Percentiles rank a stretch among this genome's conserved stretches.
Evolutionary conservation across 148 eudicot species (phyloP).

Genomic region (Camellia japonica): DNA sequence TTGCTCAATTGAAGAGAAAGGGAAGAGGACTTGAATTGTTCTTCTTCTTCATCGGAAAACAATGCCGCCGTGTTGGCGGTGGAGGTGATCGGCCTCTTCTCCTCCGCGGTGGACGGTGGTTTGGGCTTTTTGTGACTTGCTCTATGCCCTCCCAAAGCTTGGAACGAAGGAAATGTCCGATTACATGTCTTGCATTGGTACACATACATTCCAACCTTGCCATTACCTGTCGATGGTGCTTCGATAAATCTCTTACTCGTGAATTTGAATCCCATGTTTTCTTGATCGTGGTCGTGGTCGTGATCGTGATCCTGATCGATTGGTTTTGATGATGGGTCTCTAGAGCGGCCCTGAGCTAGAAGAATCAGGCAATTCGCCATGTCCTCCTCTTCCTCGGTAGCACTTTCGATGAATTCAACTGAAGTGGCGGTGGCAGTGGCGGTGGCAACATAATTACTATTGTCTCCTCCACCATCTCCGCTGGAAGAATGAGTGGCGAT

Average conservation of each 20-base stretch:
- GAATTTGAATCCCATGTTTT: constrained; percentile 5
- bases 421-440: not conserved
- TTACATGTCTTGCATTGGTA: constrained; percentile 64
- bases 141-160: constrained; percentile 63
- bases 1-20: constrained; percentile 19
- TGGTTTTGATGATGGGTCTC: not conserved
- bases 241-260: constrained; percentile 30
- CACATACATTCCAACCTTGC: constrained; percentile 36
- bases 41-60: constrained; percentile 26
- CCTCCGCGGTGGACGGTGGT: constrained; percentile 5
- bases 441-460: not conserved
- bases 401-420: constrained; percentile 15
- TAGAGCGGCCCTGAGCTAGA: constrained; percentile 39
- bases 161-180: constrained; percentile 53
- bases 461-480: not conserved
- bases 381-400: constrained; percentile 49
- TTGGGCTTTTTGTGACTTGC: constrained; percentile 62
- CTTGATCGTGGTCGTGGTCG: not conserved
- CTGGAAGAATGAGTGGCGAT: constrained; percentile 18
- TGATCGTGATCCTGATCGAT: not conserved
- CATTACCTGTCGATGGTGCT: constrained; percentile 16
- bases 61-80: not conserved
- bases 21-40: not conserved
- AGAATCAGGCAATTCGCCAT: constrained; percentile 56
- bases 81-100: not conserved